phyloP scores from a whole-genome alignment of 805 yeast genomes.

The Candida ficus region DNA sequence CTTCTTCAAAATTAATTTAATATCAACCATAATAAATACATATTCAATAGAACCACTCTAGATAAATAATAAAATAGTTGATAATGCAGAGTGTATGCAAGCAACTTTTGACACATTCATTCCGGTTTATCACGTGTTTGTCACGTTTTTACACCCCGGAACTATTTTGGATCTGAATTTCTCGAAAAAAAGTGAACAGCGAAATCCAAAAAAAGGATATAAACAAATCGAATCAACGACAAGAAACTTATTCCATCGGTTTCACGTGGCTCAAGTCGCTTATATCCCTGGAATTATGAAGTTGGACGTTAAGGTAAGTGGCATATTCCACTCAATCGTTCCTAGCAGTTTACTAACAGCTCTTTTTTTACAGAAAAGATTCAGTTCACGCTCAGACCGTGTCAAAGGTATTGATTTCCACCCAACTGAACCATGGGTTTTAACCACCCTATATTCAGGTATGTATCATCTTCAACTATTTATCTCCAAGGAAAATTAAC shows the following conservation, averaged over 20 bases:
- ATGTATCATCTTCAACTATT: conserved; percentile 24
- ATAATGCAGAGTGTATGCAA: not conserved
- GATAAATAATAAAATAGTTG: no score
- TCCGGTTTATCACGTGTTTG: not conserved
- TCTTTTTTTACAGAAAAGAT: conserved; percentile 51
- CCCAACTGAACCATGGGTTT: conserved; percentile 96
- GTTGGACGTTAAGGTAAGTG: conserved; percentile 24
- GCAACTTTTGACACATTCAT: no score
- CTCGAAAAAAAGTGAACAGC: conserved; percentile 4
- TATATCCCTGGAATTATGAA: conserved; percentile 13
- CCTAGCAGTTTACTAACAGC: not conserved
- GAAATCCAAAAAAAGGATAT: conserved; percentile 4
- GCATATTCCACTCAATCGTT: not conserved
- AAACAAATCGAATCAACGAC: not conserved
- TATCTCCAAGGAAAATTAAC: no score
- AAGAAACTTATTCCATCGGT: not conserved
- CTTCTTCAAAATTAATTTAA: no score
- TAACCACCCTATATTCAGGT: conserved; percentile 88
- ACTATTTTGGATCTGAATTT: not conserved
- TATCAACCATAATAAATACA: no score
- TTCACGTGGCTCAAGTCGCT: not conserved
- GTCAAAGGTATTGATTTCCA: conserved; percentile 98
- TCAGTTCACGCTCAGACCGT: conserved; percentile 89
- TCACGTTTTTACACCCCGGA: not conserved
- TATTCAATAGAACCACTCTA: no score